Evolutionary conservation across 352 stramenopile genomes (phyloP).

Genomic region (Phytopythium kandeliae): DNA sequence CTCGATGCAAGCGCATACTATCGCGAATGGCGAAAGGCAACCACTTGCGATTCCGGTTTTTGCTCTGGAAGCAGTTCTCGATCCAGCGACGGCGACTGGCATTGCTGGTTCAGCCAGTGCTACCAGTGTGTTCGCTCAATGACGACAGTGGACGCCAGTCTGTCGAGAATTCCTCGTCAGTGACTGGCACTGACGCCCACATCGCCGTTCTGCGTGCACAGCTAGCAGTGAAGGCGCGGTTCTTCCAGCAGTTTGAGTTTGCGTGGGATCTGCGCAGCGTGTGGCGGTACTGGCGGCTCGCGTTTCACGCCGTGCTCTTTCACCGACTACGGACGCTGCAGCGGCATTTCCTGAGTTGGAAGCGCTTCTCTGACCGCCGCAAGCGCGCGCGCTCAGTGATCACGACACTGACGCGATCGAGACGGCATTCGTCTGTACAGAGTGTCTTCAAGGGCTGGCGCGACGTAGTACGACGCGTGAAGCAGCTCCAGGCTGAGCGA

Average conservation of each 20-base stretch:
- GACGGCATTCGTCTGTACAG: background rate
- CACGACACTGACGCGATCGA: constrained; percentile 8
- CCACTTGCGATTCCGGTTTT: constrained; percentile 41
- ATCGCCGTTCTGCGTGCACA: constrained; percentile 9
- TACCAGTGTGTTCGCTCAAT: background rate
- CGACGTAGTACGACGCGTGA: constrained; percentile 30
- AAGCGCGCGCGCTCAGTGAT: constrained; percentile 15
- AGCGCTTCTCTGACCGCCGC: constrained; percentile 12
- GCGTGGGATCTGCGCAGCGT: constrained; percentile 28
- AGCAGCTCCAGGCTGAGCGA: constrained; percentile 37
- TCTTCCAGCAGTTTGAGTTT: constrained; percentile 44
- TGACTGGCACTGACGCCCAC: no score
- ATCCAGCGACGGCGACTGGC: constrained; percentile 20
- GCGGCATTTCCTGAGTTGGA: constrained; percentile 25
- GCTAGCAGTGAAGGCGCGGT: constrained; percentile 31
- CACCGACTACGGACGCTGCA: constrained; percentile 39
- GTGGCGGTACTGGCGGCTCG: constrained; percentile 52
- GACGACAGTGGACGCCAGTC: background rate
- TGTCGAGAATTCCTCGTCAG: no score
- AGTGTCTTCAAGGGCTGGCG: constrained; percentile 31
- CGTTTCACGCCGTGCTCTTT: constrained; percentile 60
- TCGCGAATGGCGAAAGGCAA: constrained; percentile 24
- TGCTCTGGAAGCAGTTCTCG: constrained; percentile 44
- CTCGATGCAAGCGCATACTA: constrained; percentile 29
- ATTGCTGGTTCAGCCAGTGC: constrained; percentile 12